Base-by-base conservation (phyloP, 306 rosid species). In the Pyrus communis region DNA sequence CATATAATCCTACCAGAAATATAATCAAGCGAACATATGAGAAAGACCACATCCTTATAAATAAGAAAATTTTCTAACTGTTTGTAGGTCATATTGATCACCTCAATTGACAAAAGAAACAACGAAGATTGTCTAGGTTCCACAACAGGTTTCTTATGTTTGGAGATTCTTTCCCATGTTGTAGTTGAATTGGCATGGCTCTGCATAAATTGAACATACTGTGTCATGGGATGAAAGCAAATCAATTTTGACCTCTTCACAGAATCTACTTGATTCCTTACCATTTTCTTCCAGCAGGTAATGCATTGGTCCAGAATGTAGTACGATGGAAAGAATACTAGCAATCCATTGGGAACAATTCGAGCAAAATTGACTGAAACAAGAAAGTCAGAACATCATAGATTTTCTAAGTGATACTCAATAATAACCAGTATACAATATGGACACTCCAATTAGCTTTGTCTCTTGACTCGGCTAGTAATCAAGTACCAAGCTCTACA, bases 251-350 rank as follows among this genome's bases (percentile, higher is more conserved):
- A 59, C 74, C 70, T 23, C 40, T 81, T 79, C 80, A 77, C 22
- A 72, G 69, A 62, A 27, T 63, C 28, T 58, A 51, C 60, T 62
- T 10, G 77, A 64, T 75, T 65, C 51, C 82, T 74, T 89, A 94
- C 98, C 86, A 60, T 77, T 70, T 82, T 87, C 87, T 89, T 91
- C 98, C 96, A 94, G 92, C 91, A 87, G 54, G 61, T 85, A 75
- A 89, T 90, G 87, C 93, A 89, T 81, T 89, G 94, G 79, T 94
- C 98, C 93, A 94, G 52, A 76, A 90, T 87, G 87, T 91, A 94
- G 85, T 94, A 94, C 57, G 98, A 94, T 9, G 98, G 93, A 80
- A 94, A 94, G 91, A 91, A 94, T 57, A 94, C 97, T 66, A 94
- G 95, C 83, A 94, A 88, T 67, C 98, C 98, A 77, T 94, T 96